These are phyloP conservation scores for Hanseniaspora meyeri DNA, from an alignment of 805 yeast genomes.

Conservation along the genomic window DNA sequence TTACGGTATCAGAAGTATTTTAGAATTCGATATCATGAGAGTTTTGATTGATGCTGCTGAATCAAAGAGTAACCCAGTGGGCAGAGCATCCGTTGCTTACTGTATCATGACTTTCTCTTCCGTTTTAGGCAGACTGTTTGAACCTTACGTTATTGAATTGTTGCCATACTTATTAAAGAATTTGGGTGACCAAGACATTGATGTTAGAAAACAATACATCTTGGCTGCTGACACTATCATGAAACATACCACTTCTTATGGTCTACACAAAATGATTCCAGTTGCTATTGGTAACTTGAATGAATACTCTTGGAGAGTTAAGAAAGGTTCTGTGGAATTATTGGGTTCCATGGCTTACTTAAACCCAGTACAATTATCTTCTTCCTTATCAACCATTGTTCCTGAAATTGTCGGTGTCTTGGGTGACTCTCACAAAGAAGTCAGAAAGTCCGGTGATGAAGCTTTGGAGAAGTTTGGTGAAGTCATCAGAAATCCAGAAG, in stretches of 20 bases:
- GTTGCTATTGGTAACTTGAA: conserved; percentile 75
- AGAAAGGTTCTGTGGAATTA: conserved; percentile 90
- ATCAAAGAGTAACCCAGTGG: conserved; percentile 59
- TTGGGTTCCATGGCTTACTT: conserved; percentile 96
- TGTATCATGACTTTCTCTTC: conserved; percentile 76
- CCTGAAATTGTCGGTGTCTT: conserved; percentile 94
- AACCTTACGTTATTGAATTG: conserved; percentile 85
- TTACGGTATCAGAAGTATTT: conserved; percentile 64
- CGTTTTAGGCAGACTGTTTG: conserved; percentile 64
- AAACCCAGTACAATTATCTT: conserved; percentile 85
- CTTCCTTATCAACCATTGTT: conserved; percentile 77
- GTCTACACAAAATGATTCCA: conserved; percentile 84
- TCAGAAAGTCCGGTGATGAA: conserved; percentile 84
- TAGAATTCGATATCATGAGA: conserved; percentile 66
- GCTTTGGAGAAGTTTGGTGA: conserved; percentile 88
- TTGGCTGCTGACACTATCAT: conserved; percentile 77
- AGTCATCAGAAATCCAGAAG: conserved; percentile 93
- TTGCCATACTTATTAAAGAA: conserved; percentile 68
- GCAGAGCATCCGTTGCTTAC: conserved; percentile 79
- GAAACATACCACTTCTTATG: conserved; percentile 83
- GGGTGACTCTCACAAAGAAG: conserved; percentile 93
- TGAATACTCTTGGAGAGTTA: conserved; percentile 88
- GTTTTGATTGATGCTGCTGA: conserved; percentile 72
- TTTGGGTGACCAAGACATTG: conserved; percentile 73
- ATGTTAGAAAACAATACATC: conserved; percentile 82